Evolutionary conservation across 495 filamentous ascomycete species (phyloP).

Genomic region (Glutinoglossum americanum): DNA sequence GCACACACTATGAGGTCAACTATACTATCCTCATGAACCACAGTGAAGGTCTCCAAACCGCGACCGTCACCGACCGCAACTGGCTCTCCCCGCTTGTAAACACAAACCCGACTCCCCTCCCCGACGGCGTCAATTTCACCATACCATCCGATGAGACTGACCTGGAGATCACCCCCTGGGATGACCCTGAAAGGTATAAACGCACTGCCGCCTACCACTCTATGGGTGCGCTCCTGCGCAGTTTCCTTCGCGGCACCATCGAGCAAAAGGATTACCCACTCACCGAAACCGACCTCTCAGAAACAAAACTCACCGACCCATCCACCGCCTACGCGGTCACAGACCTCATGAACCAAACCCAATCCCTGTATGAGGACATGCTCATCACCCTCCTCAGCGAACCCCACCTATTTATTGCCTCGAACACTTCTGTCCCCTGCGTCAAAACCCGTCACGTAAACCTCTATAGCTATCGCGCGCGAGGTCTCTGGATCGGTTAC

Average conservation of each 20-base stretch:
- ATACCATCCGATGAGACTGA: conserved; percentile 6
- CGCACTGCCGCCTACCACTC: conserved; percentile 16
- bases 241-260: conserved; percentile 14
- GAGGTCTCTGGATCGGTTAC: conserved; percentile 20
- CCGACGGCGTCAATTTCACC: neutral
- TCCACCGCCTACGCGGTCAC: conserved; percentile 11
- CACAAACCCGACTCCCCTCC: conserved; percentile 2
- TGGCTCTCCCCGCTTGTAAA: conserved; percentile 10
- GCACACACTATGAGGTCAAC: conserved; percentile 15
- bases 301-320: conserved; percentile 15
- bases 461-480: conserved; percentile 14
- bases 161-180: conserved; percentile 7
- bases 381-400: conserved; percentile 18
- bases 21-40: conserved; percentile 10
- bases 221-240: conserved; percentile 13
- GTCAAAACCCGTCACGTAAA: conserved; percentile 11
- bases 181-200: conserved; percentile 10
- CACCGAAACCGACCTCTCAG: conserved; percentile 15
- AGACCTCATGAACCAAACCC: conserved; percentile 11
- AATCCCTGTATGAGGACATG: conserved; percentile 18
- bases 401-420: conserved; percentile 14
- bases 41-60: conserved; percentile 8
- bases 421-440: conserved; percentile 9
- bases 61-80: conserved; percentile 3
- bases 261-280: conserved; percentile 8